Conservation (phyloP, 2,329 filamentous ascomycete species). For the Fusarium anthophilum region DNA sequence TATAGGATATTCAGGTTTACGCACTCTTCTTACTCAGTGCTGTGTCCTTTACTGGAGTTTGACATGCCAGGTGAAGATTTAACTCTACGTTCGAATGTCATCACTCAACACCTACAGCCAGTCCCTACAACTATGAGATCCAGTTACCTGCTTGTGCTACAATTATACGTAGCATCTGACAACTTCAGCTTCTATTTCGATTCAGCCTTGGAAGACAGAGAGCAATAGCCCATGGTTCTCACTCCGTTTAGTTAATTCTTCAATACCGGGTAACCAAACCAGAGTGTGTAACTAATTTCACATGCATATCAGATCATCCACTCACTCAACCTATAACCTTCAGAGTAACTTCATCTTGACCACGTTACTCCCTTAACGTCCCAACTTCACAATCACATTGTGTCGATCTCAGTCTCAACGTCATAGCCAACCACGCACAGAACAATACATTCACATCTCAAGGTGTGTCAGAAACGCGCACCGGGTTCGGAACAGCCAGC, state of each 20-base stretch:
- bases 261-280: not conserved
- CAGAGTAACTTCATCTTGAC: not conserved
- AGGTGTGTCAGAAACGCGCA: not conserved
- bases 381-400: not conserved
- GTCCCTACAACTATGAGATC: too few relatives aligned
- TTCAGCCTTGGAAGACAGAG: not conserved
- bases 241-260: not conserved
- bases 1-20: not conserved
- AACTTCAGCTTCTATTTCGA: not conserved
- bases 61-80: too few relatives aligned
- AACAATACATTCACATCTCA: constrained; percentile 1
- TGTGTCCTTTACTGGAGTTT: not conserved
- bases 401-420: constrained; percentile 6
- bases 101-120: not conserved
- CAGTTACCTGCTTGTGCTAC: not conserved
- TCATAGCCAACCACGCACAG: constrained; percentile 4
- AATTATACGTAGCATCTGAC: too few relatives aligned
- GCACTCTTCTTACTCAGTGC: not conserved
- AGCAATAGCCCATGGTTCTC: not conserved
- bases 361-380: not conserved
- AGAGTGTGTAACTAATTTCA: not conserved
- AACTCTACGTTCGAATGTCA: not conserved
- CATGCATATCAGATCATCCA: constrained; percentile 3
- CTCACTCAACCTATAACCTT: not conserved
- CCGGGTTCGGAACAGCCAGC: not conserved